Evolutionary conservation across 345 rosid genomes (phyloP).

Genomic region (Dovyalis caffra): DNA sequence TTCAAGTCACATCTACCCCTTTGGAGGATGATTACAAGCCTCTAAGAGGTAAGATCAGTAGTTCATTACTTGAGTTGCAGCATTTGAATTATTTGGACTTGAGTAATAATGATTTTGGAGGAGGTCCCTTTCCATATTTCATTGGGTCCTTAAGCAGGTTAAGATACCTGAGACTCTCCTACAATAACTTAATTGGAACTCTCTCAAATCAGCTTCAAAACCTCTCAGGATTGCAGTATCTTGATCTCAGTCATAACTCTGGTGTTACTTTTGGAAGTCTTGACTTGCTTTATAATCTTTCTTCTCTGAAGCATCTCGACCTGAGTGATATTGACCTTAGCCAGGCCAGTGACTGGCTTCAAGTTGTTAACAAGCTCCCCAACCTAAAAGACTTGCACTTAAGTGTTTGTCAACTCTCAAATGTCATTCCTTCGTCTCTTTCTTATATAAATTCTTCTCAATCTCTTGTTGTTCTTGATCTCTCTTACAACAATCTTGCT

Average conservation of each 20-base stretch:
- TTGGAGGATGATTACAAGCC: not conserved
- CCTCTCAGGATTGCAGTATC: conserved; percentile 37
- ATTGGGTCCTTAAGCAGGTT: conserved; percentile 5
- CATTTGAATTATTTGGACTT: conserved; percentile 40
- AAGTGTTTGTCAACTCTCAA: not conserved
- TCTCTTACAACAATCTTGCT: not conserved
- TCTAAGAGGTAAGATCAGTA: conserved; percentile 40
- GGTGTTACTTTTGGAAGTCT: conserved; percentile 6
- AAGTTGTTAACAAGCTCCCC: conserved; percentile 6
- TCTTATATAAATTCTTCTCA: not conserved
- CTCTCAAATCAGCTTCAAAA: conserved; percentile 37
- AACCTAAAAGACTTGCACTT: not conserved
- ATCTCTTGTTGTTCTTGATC: not conserved
- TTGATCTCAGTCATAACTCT: conserved; percentile 26
- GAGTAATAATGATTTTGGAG: conserved; percentile 18
- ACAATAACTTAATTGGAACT: conserved; percentile 29
- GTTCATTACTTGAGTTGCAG: conserved; percentile 37
- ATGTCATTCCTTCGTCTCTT: not conserved
- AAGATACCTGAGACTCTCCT: conserved; percentile 40
- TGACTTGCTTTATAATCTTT: conserved; percentile 24
- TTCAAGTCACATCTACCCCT: conserved; percentile 3
- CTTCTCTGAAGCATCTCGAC: not conserved
- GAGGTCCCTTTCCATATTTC: not conserved
- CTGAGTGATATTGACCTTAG: not conserved
- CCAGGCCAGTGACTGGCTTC: conserved; percentile 10